Evolutionary conservation across 2,329 filamentous ascomycete species (phyloP), one percentile per base, ranked within the genome.

Genomic region (Penicillium sp.): DNA sequence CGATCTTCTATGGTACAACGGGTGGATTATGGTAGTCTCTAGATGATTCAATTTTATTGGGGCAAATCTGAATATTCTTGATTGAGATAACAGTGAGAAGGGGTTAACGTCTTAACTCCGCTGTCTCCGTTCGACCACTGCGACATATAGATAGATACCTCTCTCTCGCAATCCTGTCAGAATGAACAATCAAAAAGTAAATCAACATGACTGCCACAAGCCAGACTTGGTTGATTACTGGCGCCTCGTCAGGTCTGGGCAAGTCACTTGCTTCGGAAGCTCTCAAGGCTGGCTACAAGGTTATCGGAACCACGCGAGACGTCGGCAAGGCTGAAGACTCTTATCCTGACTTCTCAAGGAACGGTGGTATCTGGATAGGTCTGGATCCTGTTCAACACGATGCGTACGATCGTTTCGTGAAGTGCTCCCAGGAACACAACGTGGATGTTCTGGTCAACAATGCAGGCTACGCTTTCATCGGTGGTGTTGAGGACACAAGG

Each of bases 211-310:
- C 8, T 7, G 16, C 3, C n/a, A 14, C 35, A 8, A 14, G 11
- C 19, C 19, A 16, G 10, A 60, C 55, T 33, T 62, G 54, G 55
- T 49, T 74, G 27, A 73, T 75, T 51, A 76, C 73, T 8, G 73
- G 73, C 11, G 70, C 68, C 42, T 74, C 71, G 1, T 70, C 68
- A 37, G 73, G 73, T 49, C 67, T 75, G 29, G 72, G 73, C 13
- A 59, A 70, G 6, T 46, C 67, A 2, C 62, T 75, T 27, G 62
- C 65, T 33, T 62, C 69, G 3, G 65, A 66, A 3, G 71, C 64
- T 2, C 67, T 75, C 2, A 60, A 65, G 42, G 67, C 65, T 1
- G 67, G 68, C 9, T 68, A 76, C 56, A 66, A 61, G 3, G 73
- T 76, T 9, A 52, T 74, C 19, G 72, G 69, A 24, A 64, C 71